Conservation (phyloP, 345 rosid genomes). For the Mallotus nudiflorus region DNA sequence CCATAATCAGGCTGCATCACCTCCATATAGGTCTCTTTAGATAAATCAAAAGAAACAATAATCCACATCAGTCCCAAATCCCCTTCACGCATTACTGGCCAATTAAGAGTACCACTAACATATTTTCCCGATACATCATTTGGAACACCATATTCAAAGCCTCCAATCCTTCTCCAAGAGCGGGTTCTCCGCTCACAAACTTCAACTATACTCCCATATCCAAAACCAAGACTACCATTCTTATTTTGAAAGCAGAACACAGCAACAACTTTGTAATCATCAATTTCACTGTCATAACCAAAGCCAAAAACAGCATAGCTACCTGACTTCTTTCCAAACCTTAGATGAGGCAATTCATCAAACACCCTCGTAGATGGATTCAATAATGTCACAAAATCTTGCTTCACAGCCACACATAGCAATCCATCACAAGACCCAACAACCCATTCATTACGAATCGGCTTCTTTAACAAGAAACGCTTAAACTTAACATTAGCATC, state of each 20-base stretch:
- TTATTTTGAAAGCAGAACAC: background rate
- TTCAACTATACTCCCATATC: conserved; percentile 8
- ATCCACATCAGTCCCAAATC: background rate
- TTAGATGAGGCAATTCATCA: conserved; percentile 9
- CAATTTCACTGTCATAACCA: conserved; percentile 17
- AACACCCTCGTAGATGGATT: conserved; percentile 12
- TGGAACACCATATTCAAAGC: conserved; percentile 10
- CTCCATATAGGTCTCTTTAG: conserved; percentile 8
- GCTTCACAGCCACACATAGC: conserved; percentile 5
- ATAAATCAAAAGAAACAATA: conserved; percentile 18
- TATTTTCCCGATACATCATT: conserved; percentile 13
- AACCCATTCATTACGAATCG: conserved; percentile 2
- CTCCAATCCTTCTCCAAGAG: conserved; percentile 6
- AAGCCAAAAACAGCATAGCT: conserved; percentile 16
- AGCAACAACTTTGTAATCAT: conserved; percentile 17
- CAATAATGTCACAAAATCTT: conserved; percentile 3
- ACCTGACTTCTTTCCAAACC: background rate
- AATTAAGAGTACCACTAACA: conserved; percentile 5
- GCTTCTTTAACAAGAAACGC: background rate
- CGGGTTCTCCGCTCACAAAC: background rate
- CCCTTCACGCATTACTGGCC: background rate
- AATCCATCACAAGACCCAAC: conserved; percentile 20
- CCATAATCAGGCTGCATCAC: conserved; percentile 14
- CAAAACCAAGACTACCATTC: background rate
- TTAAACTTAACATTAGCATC: conserved; percentile 7